These are phyloP conservation scores for Suhomyces emberorum DNA, from an alignment of 805 yeast species.

Conservation along the genomic window DNA sequence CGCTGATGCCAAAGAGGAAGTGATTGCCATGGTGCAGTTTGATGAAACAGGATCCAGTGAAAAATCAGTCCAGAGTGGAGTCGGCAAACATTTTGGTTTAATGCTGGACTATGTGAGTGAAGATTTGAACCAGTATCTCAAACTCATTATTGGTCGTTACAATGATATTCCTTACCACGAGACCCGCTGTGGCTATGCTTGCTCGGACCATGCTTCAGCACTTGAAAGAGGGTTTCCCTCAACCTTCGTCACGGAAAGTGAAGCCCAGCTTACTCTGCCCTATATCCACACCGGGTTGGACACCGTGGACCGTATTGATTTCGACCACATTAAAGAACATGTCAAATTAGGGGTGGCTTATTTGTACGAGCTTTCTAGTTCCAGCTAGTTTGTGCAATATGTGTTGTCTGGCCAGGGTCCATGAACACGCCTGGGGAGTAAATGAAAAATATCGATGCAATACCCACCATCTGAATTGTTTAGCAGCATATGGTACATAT, in stretches of 20 bases:
- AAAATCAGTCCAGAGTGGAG: slow-evolving; percentile 46
- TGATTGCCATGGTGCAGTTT: slow-evolving; percentile 85
- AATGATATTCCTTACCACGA: slow-evolving; percentile 67
- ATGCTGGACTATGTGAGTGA: slow-evolving; percentile 66
- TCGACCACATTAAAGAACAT: slow-evolving; percentile 78
- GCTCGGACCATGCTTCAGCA: slow-evolving; percentile 92
- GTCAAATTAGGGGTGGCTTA: slow-evolving; percentile 72
- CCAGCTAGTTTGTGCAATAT: too few relatives aligned
- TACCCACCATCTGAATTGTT: too few relatives aligned
- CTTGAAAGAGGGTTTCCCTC: slow-evolving; percentile 79
- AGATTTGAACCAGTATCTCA: slow-evolving; percentile 56
- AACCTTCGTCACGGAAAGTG: slow-evolving; percentile 77
- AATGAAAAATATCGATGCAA: too few relatives aligned
- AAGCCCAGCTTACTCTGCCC: slow-evolving; percentile 58
- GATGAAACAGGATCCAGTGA: slow-evolving; percentile 87
- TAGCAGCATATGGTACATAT: too few relatives aligned
- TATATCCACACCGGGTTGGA: slow-evolving; percentile 77
- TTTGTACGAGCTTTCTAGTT: slow-evolving; percentile 55
- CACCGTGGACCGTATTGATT: slow-evolving; percentile 75
- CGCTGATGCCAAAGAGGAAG: slow-evolving; percentile 40
- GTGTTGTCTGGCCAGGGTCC: too few relatives aligned
- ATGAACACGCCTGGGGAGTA: too few relatives aligned
- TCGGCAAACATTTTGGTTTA: slow-evolving; percentile 69
- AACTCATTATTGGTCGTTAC: slow-evolving; percentile 58
- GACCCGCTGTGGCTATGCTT: slow-evolving; percentile 85